Percentiles rank a stretch among this genome's conserved stretches.
Conservation (phyloP, 2,329 filamentous ascomycete genomes). For the Cordyceps tenuipes region DNA sequence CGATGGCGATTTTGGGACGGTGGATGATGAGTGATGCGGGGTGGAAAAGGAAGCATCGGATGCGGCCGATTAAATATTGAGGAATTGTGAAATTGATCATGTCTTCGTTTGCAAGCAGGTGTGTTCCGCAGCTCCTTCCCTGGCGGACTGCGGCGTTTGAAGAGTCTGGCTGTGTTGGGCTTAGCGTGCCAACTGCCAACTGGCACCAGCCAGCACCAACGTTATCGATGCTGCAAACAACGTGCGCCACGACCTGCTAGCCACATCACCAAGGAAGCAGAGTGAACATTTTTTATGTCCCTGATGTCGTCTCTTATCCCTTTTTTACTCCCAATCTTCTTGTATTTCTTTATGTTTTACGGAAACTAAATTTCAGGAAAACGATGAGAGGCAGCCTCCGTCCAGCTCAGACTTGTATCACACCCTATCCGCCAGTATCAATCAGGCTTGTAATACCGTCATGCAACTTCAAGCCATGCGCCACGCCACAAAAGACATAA, state of each 20-base stretch:
- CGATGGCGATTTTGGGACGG: neutral
- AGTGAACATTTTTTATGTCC: neutral
- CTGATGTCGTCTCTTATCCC: neutral
- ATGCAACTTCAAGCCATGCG: neutral
- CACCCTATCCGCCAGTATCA: neutral
- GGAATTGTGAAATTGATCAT: neutral
- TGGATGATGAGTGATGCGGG: neutral
- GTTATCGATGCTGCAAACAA: neutral
- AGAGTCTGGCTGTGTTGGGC: constrained; percentile 1
- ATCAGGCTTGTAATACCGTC: neutral
- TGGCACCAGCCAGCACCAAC: neutral
- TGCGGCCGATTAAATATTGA: neutral
- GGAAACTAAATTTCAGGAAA: neutral
- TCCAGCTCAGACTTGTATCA: neutral
- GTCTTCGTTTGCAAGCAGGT: neutral
- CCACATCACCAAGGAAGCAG: neutral
- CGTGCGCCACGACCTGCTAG: neutral
- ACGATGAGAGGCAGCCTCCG: neutral
- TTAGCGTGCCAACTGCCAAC: neutral
- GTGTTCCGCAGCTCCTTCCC: neutral
- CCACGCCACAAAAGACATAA: neutral
- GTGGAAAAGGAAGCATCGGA: neutral
- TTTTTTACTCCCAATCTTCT: neutral
- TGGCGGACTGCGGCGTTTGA: neutral
- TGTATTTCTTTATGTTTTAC: neutral